These are phyloP conservation scores for Xylariaceae sp. DNA, from an alignment of 2,329 filamentous ascomycete species.

Conservation along the genomic window DNA sequence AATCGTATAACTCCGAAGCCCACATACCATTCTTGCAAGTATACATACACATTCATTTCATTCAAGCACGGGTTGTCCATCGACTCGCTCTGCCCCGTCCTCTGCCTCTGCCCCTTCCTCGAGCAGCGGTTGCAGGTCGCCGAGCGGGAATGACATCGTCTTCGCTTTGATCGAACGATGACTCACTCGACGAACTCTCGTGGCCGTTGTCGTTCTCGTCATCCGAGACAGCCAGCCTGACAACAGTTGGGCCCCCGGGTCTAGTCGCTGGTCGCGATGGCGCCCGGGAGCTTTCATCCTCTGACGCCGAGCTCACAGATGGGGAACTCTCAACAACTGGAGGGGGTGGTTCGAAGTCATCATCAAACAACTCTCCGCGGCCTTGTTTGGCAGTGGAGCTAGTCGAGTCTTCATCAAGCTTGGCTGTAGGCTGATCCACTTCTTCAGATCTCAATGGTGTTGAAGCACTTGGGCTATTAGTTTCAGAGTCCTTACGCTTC, in stretches of 20 bases:
- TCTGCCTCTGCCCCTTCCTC: slow-evolving; percentile 35
- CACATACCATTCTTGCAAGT: neutral
- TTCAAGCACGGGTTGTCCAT: slow-evolving; percentile 16
- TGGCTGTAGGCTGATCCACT: neutral
- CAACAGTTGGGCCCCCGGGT: slow-evolving; percentile 22
- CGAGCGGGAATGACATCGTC: slow-evolving; percentile 14
- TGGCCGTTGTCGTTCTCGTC: slow-evolving; percentile 10
- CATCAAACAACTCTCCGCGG: slow-evolving; percentile 23
- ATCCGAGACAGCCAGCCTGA: slow-evolving; percentile 19
- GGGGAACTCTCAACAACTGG: slow-evolving; percentile 15
- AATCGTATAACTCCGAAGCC: neutral
- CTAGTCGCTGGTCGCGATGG: slow-evolving; percentile 9
- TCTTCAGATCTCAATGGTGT: slow-evolving; percentile 6
- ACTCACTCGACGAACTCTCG: slow-evolving; percentile 8
- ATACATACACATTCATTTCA: slow-evolving; percentile 40
- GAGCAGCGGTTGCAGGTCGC: slow-evolving; percentile 35
- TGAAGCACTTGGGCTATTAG: slow-evolving; percentile 3
- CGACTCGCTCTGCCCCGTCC: slow-evolving; percentile 13
- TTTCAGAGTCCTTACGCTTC: slow-evolving; percentile 8
- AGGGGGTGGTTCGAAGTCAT: slow-evolving; percentile 24
- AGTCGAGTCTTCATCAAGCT: slow-evolving; percentile 8
- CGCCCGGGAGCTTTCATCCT: slow-evolving; percentile 8
- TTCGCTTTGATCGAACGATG: slow-evolving; percentile 16
- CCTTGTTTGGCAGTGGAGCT: slow-evolving; percentile 12
- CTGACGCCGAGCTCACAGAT: slow-evolving; percentile 17